Base-by-base conservation (phyloP, 1,284 basidiomycete genomes). In the Cerrena zonata region DNA sequence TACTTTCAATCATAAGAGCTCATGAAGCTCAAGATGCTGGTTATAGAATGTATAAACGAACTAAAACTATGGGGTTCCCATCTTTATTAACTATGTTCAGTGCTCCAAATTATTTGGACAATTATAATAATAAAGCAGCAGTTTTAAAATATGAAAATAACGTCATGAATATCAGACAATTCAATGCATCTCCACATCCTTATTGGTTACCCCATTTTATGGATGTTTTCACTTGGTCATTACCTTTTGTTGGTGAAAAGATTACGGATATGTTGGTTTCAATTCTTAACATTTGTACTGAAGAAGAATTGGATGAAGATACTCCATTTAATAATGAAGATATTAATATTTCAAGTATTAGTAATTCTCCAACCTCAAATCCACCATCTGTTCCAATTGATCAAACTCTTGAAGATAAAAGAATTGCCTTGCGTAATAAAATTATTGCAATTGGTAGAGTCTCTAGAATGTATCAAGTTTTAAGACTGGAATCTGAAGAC, bases 151-250 rank as follows among this genome's bases (percentile, higher is more conserved):
- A 96, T 66, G 93, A 96, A 69, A 90, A 88, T 66, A 96, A 96
- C 64, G 92, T 95, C 46, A 90, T 96, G 85, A 96, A 96, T 66
- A 93, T 93, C 61, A 81, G 41, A 39, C 93, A 95, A 67, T 96
- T 95, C 76, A 96, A 95, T 70, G 92, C 89, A 66, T 93, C 90
- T 4, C 93, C 94, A 12, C 93, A 96, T 66, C 93, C 93, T 2
- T 96, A 95, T 63, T 89, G 86, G 84, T 73, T 99, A 39, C 95
- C 95, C 2, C 98, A 98, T 72, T 97, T 98, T 61, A 97, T 98
- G 90, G 93, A 99, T 66, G 95, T 91, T 36, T 99, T 99, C 68
- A 98, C 95, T 1, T 99, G 95, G 96, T 93, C 89, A 77, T 71
- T 99, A 58, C 96, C 95, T 0, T 99, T 99, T 65, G 95, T 99